These are phyloP conservation scores for Paramecium primaurelia DNA, from an alignment of 73 alveolate species.

Conservation along the genomic window DNA sequence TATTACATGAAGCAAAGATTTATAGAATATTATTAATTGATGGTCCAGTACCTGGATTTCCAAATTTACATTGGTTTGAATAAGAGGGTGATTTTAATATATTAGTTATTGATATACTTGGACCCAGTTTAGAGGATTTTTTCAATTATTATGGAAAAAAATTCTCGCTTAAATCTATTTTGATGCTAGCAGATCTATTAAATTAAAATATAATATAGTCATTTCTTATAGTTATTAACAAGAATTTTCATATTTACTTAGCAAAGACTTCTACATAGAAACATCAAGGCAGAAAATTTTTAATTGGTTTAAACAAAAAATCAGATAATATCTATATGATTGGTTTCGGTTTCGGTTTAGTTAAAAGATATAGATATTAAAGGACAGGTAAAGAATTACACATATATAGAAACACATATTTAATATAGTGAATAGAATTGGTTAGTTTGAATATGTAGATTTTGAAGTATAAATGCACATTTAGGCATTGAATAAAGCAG, in stretches of 20 bases:
- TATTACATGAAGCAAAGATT: constrained; percentile 76
- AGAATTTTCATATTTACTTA: too few relatives aligned
- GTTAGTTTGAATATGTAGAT: constrained; percentile 91
- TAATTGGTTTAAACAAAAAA: constrained; percentile 89
- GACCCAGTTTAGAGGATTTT: constrained; percentile 95
- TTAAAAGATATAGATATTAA: constrained; percentile 67
- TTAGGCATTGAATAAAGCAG: constrained; percentile 83
- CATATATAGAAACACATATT: constrained; percentile 73
- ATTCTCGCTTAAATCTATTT: constrained; percentile 84
- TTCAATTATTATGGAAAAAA: constrained; percentile 84
- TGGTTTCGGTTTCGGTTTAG: constrained; percentile 78
- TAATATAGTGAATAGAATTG: constrained; percentile 88
- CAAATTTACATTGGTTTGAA: constrained; percentile 94
- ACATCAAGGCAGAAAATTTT: constrained; percentile 95
- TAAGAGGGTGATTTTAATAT: constrained; percentile 96
- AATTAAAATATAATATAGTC: too few relatives aligned
- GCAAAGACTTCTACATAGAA: constrained; percentile 77
- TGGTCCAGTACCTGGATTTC: constrained; percentile 75
- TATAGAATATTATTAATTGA: constrained; percentile 66
- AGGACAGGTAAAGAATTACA: constrained; percentile 8
- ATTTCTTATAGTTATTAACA: too few relatives aligned
- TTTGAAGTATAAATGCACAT: constrained; percentile 70
- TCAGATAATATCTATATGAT: constrained; percentile 69
- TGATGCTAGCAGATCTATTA: constrained; percentile 68
- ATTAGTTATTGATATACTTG: constrained; percentile 96